phyloP scores from a whole-genome alignment of 331 rosid genomes.

The Quercus lobata region DNA sequence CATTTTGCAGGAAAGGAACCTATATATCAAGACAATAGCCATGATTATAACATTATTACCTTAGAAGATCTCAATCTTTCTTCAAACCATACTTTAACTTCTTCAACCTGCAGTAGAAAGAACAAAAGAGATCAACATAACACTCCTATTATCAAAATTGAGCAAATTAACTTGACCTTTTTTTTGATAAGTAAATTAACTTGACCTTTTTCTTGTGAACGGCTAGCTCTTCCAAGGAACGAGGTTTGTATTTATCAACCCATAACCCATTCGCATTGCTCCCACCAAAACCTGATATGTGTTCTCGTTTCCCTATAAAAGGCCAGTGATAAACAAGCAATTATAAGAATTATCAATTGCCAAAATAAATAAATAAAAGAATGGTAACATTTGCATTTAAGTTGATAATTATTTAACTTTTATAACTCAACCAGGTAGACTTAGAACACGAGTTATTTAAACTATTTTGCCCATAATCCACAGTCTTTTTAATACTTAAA shows the following conservation, averaged over 20 bases:
- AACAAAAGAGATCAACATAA: slow-evolving; percentile 5
- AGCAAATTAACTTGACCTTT: slow-evolving; percentile 44
- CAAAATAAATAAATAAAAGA: neutral
- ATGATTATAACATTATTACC: slow-evolving; percentile 38
- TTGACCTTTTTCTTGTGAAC: slow-evolving; percentile 90
- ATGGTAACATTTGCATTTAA: neutral
- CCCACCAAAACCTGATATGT: slow-evolving; percentile 43
- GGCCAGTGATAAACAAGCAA: neutral
- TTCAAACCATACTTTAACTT: slow-evolving; percentile 76
- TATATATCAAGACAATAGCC: neutral
- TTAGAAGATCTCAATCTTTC: slow-evolving; percentile 60
- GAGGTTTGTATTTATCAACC: slow-evolving; percentile 81
- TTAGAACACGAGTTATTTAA: neutral
- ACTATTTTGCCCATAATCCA: neutral
- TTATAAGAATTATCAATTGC: neutral
- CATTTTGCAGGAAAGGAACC: neutral
- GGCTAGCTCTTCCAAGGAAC: slow-evolving; percentile 71
- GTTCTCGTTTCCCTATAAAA: slow-evolving; percentile 15
- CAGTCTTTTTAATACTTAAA: neutral
- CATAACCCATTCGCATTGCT: slow-evolving; percentile 50
- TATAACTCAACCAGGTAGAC: neutral
- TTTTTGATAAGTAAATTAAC: slow-evolving; percentile 36
- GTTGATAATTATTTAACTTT: neutral
- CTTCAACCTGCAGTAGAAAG: slow-evolving; percentile 64
- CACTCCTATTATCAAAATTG: slow-evolving; percentile 12